phyloP scores from a whole-genome alignment of 2,329 filamentous ascomycete species.

The Dendrostoma leiphaemia region DNA sequence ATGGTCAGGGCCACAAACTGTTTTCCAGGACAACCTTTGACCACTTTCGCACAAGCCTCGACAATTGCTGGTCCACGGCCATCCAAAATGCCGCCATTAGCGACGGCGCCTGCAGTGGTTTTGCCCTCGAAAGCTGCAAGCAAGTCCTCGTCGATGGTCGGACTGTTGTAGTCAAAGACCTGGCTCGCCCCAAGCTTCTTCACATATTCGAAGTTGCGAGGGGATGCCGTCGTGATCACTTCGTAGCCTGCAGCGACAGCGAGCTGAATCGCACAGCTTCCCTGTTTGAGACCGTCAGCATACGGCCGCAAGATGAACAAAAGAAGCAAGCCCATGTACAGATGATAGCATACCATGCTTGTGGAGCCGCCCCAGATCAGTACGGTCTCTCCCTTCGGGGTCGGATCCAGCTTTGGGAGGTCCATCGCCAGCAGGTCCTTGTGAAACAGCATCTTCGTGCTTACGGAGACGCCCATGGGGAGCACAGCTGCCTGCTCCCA shows the following conservation, averaged over 20 bases:
- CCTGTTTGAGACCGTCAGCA: constrained; percentile 17
- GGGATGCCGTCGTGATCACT: constrained; percentile 38
- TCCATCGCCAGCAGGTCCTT: constrained; percentile 6
- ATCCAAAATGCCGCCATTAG: constrained; percentile 24
- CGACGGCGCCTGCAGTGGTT: constrained; percentile 29
- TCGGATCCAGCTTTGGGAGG: constrained; percentile 16
- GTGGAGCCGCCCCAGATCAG: constrained; percentile 50
- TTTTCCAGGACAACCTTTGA: constrained; percentile 24
- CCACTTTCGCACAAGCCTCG: constrained; percentile 9
- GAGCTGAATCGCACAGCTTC: constrained; percentile 43
- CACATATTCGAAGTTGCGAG: constrained; percentile 34
- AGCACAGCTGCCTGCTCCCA: constrained; percentile 27
- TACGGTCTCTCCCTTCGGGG: constrained; percentile 24
- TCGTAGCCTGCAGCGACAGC: constrained; percentile 39
- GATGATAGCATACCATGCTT: constrained; percentile 28
- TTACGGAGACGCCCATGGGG: constrained; percentile 28
- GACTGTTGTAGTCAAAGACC: constrained; percentile 24
- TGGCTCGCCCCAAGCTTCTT: constrained; percentile 21
- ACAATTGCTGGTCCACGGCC: constrained; percentile 26
- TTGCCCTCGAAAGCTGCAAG: constrained; percentile 27
- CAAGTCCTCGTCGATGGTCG: constrained; percentile 27
- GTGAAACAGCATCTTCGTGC: constrained; percentile 19
- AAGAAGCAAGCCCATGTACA: background rate
- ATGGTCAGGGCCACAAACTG: constrained; percentile 26
- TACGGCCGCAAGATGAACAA: too few relatives aligned